Evolutionary conservation across 208 protist genomes (phyloP).

Genomic region (Leishmania tarentolae): DNA sequence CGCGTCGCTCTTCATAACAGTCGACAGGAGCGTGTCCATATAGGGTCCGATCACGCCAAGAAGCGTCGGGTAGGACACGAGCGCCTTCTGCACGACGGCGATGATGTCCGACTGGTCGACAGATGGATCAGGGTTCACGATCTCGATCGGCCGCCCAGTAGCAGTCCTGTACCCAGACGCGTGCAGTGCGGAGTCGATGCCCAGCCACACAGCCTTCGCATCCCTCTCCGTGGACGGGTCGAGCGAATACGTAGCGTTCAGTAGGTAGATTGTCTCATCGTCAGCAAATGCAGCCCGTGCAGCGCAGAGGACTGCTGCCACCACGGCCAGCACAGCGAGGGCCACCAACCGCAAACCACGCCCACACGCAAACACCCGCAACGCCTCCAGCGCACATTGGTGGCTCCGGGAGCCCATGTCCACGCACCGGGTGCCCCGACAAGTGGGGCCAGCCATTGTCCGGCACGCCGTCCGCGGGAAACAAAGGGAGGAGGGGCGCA

Average conservation of each 20-base stretch:
- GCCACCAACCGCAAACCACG: background rate
- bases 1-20: background rate
- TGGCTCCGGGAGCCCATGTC: background rate
- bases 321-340: background rate
- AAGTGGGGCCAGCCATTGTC: background rate
- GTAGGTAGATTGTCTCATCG: conserved; percentile 29
- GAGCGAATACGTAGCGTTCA: conserved; percentile 22
- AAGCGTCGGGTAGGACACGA: conserved; percentile 11
- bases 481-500: background rate
- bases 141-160: conserved; percentile 16
- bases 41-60: conserved; percentile 16
- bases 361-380: background rate
- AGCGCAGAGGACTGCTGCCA: background rate
- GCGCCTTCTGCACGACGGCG: conserved; percentile 1
- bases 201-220: conserved; percentile 24
- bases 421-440: background rate
- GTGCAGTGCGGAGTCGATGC: conserved; percentile 31
- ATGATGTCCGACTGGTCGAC: conserved; percentile 3
- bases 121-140: conserved; percentile 3
- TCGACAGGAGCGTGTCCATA: background rate
- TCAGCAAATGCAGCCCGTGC: background rate
- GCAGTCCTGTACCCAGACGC: conserved; percentile 4
- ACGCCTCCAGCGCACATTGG: background rate
- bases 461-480: background rate
- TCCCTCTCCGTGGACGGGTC: background rate